Evolutionary conservation across 2,329 filamentous ascomycete species (phyloP), one percentile per base, ranked within the genome.

Genomic region (Calonectria naviculata): DNA sequence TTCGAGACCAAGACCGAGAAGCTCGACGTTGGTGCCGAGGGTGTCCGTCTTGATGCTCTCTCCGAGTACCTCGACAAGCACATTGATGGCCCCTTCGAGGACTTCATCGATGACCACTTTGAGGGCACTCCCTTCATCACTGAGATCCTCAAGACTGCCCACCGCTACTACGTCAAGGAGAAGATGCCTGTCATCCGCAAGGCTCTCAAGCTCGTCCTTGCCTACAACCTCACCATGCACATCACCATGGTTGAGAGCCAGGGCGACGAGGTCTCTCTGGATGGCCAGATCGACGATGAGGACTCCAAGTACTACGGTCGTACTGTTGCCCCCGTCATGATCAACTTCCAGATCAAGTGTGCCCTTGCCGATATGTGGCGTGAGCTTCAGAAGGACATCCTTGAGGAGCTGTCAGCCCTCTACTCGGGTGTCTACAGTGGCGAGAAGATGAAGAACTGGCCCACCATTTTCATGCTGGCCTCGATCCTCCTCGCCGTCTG

Each of bases 311-410:
- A 93, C 88, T 93, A 90, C 78, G 95, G 95, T 80, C 96, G 96
- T 87, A 95, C 93, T 41, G 92, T 98, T 73, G 96, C 96, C 19
- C 96, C 96, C 15, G 95, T 98, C 81, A 97, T 98, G 95, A 97
- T 98, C 90, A 98, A 98, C 88, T 98, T 98, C 90, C 95, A 98
- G 87, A 95, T 98, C 88, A 98, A 98, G 90, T 97, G 94, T 80
- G 95, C 95, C 66, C 92, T 98, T 85, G 96, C 95, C 75, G 95
- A 97, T 80, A 97, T 98, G 94, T 98, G 96, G 96, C 95, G 96
- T 75, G 95, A 98, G 84, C 88, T 98, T 69, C 95, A 98, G 83
- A 97, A 97, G 87, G 96, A 98, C 78, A 95, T 98, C 42, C 89
- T 98, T 3, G 95, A 97, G 86, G 96, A 98, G 86, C 90, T 98